These are phyloP conservation scores for Dioscorea alata DNA, from an alignment of 106 monocot species.

Conservation along the genomic window DNA sequence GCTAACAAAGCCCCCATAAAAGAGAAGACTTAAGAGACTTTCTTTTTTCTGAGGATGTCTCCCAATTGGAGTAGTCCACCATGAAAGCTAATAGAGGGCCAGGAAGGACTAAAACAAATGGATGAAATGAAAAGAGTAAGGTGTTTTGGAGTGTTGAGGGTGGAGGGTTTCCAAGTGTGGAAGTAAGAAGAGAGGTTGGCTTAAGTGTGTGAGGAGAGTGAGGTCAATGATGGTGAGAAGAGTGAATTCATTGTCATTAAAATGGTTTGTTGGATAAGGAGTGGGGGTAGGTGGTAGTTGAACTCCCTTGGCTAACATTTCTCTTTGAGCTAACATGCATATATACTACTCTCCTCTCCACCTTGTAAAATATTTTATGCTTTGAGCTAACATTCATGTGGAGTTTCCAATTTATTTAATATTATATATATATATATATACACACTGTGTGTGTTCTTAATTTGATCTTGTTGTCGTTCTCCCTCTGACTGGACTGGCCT, in stretches of 20 bases:
- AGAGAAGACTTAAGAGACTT: background rate
- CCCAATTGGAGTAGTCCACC: background rate
- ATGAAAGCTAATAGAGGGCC: background rate
- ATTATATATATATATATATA: too few species aligned
- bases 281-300: conserved; percentile 77
- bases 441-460: too few species aligned
- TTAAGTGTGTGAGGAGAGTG: background rate
- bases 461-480: too few species aligned
- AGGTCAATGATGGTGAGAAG: background rate
- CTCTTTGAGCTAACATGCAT: background rate
- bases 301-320: conserved; percentile 21
- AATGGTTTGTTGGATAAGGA: conserved; percentile 33
- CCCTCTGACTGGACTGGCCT: too few species aligned
- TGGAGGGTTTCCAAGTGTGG: background rate
- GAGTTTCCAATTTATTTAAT: too few species aligned
- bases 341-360: too few species aligned
- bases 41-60: background rate
- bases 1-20: too few species aligned
- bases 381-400: background rate
- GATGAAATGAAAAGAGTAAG: too few species aligned
- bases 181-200: background rate
- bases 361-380: background rate
- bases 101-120: background rate
- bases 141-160: too few species aligned
- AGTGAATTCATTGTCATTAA: conserved; percentile 67